Conservation (phyloP, 768 basidiomycete genomes). For the Ephemerocybe angulata region DNA sequence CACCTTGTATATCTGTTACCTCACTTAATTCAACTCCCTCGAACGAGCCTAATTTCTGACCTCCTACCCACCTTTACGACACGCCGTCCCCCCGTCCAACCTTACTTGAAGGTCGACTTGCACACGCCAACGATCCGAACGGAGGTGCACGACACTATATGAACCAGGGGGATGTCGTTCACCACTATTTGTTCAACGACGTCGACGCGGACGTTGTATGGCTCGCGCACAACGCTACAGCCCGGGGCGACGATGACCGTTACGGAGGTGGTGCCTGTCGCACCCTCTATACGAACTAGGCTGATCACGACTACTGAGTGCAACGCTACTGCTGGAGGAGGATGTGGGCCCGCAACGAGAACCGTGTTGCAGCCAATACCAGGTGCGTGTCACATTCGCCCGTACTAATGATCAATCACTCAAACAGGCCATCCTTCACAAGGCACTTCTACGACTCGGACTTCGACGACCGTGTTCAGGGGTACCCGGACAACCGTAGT, state of each 20-base stretch:
- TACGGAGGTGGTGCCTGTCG: background rate
- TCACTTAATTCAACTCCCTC: background rate
- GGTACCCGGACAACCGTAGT: background rate
- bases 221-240: background rate
- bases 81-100: no score
- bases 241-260: background rate
- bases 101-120: background rate
- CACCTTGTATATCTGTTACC: no score
- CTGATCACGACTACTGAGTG: background rate
- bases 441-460: background rate
- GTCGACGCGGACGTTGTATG: constrained; percentile 4
- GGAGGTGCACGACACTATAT: background rate
- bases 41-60: background rate
- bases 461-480: background rate
- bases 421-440: no score
- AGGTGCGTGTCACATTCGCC: background rate
- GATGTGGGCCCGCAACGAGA: background rate
- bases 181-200: background rate
- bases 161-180: background rate
- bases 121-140: no score
- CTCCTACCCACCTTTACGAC: background rate
- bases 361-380: background rate
- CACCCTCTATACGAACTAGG: background rate
- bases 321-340: background rate
- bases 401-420: no score